These are phyloP conservation scores for Colletotrichum liriopes DNA, from an alignment of 2,329 filamentous ascomycete genomes.

Conservation along the genomic window DNA sequence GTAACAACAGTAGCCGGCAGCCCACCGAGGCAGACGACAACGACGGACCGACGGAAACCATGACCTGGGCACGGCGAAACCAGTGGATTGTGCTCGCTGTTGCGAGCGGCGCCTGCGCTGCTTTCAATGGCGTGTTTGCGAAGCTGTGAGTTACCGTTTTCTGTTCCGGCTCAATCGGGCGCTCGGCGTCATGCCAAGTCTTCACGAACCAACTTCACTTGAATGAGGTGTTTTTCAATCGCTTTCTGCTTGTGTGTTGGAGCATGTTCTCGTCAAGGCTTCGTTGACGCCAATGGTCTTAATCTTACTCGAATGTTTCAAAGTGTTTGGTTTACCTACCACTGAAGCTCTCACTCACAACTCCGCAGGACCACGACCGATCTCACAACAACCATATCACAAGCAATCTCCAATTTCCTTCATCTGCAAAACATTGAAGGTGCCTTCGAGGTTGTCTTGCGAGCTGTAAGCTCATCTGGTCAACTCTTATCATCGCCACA, in stretches of 20 bases:
- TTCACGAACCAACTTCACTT: not conserved
- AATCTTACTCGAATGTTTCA: not conserved
- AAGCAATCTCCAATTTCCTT: slow-evolving; percentile 60
- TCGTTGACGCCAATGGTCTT: not conserved
- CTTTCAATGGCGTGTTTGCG: slow-evolving; percentile 87
- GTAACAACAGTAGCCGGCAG: slow-evolving; percentile 9
- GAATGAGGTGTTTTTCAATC: not conserved
- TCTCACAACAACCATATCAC: slow-evolving; percentile 66
- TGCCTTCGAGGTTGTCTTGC: slow-evolving; percentile 64
- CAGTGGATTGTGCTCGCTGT: slow-evolving; percentile 80
- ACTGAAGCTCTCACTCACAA: slow-evolving; percentile 30
- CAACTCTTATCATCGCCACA: not conserved
- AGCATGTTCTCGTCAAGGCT: not conserved
- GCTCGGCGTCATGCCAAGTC: slow-evolving; percentile 18
- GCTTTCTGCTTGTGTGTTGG: not conserved
- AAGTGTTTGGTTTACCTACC: not conserved
- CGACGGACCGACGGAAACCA: slow-evolving; percentile 16
- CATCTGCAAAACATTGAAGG: slow-evolving; percentile 59
- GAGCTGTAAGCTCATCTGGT: slow-evolving; percentile 59
- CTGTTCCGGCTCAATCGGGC: slow-evolving; percentile 6
- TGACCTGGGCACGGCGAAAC: slow-evolving; percentile 51
- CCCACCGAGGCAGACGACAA: slow-evolving; percentile 13
- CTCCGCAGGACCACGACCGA: slow-evolving; percentile 68
- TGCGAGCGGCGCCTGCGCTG: slow-evolving; percentile 83
- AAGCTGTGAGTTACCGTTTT: slow-evolving; percentile 74